phyloP scores from a whole-genome alignment of 495 filamentous ascomycete genomes.

The Aspergillus homomorphus region DNA sequence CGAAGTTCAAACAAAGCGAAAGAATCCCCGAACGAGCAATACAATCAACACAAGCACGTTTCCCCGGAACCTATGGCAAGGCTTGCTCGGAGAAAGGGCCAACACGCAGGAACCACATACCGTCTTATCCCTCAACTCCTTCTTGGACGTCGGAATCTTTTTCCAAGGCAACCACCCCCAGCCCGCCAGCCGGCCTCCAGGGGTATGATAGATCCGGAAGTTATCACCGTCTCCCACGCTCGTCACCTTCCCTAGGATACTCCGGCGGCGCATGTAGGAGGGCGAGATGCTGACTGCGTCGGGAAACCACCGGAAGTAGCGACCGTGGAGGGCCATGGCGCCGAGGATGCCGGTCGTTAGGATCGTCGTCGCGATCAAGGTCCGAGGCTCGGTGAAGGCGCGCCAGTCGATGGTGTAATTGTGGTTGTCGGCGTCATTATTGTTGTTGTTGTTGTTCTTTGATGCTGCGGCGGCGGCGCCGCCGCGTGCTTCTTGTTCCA shows the following conservation, averaged over 20 bases:
- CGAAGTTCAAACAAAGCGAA: too few relatives aligned
- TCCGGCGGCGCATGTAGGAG: slow-evolving; percentile 62
- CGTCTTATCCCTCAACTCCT: slow-evolving; percentile 70
- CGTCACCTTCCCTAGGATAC: slow-evolving; percentile 79
- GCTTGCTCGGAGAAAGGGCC: too few relatives aligned
- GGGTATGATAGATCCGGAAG: slow-evolving; percentile 90
- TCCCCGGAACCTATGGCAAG: too few relatives aligned
- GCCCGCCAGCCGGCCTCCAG: slow-evolving; percentile 77
- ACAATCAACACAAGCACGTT: too few relatives aligned
- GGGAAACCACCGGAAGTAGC: slow-evolving; percentile 79
- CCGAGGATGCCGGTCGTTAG: slow-evolving; percentile 64
- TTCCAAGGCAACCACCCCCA: slow-evolving; percentile 88
- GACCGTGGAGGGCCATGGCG: slow-evolving; percentile 49
- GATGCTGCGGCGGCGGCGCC: slow-evolving; percentile 27
- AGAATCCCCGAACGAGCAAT: too few relatives aligned
- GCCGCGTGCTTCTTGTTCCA: neutral
- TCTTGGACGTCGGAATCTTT: slow-evolving; percentile 62
- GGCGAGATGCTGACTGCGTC: slow-evolving; percentile 67
- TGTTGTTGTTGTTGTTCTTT: slow-evolving; percentile 24
- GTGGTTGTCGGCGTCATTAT: slow-evolving; percentile 18
- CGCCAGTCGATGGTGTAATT: slow-evolving; percentile 51
- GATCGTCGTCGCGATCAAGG: slow-evolving; percentile 63
- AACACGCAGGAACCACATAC: slow-evolving; percentile 55
- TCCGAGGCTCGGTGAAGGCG: slow-evolving; percentile 63
- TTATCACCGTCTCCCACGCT: slow-evolving; percentile 96